Conservation (phyloP, 2,329 filamentous ascomycete species). For the Tolypocladium ophioglossoides region DNA sequence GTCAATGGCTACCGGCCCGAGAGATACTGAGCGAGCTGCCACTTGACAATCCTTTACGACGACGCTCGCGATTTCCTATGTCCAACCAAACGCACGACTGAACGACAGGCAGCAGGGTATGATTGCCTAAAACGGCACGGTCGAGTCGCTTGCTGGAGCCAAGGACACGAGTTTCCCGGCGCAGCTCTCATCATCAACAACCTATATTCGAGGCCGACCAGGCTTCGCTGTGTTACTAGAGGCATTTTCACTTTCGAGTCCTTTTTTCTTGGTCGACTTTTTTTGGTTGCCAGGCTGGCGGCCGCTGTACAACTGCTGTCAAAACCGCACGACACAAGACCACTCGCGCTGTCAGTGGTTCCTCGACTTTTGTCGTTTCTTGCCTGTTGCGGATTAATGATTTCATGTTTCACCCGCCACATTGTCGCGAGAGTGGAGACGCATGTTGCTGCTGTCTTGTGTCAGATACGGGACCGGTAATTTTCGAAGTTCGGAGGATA, state of each 20-base stretch:
- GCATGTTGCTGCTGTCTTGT: background rate
- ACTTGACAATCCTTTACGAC: background rate
- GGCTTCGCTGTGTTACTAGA: slow-evolving; percentile 11
- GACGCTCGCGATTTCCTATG: background rate
- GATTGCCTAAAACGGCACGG: background rate
- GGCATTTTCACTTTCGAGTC: background rate
- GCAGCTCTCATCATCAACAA: background rate
- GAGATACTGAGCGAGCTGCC: slow-evolving; percentile 17
- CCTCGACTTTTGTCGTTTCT: background rate
- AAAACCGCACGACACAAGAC: background rate
- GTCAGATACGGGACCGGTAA: background rate
- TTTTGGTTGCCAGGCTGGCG: background rate
- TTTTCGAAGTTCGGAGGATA: background rate
- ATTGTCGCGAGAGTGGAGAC: background rate
- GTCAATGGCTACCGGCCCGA: slow-evolving; percentile 36
- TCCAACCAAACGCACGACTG: slow-evolving; percentile 5
- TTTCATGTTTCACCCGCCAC: background rate
- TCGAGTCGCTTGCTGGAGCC: background rate
- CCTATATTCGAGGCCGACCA: background rate
- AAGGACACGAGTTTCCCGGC: too few relatives aligned
- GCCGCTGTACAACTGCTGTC: slow-evolving; percentile 6
- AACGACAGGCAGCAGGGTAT: slow-evolving; percentile 7
- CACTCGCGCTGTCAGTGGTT: background rate
- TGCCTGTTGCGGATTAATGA: background rate
- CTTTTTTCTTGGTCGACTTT: background rate